These are phyloP conservation scores for Penicillium goetzii DNA, from an alignment of 495 filamentous ascomycete genomes.

Conservation along the genomic window DNA sequence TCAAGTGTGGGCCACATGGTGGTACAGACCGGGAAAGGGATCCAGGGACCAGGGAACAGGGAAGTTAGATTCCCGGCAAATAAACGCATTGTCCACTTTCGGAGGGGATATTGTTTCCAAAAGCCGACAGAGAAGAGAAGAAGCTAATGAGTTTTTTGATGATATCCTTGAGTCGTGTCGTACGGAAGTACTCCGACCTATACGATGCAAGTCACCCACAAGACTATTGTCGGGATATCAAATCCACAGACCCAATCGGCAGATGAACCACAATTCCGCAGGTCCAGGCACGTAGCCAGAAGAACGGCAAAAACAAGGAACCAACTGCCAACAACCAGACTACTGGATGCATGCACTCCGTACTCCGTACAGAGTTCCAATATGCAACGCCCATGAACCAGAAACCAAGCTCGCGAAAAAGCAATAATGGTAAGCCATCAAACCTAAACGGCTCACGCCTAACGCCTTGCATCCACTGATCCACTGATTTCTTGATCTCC, in stretches of 20 bases:
- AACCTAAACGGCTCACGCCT: conserved; percentile 10
- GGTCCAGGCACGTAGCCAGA: background rate
- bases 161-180: background rate
- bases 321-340: background rate
- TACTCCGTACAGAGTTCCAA: conserved; percentile 1
- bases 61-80: background rate
- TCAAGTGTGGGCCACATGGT: conserved; percentile 22
- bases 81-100: conserved; percentile 1
- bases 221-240: background rate
- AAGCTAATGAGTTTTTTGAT: background rate
- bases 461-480: conserved; percentile 27
- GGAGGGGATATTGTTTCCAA: background rate
- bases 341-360: background rate
- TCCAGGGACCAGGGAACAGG: conserved; percentile 19
- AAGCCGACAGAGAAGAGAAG: background rate
- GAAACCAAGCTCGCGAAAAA: conserved; percentile 8
- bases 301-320: background rate
- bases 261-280: background rate
- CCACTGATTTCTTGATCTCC: conserved; percentile 21
- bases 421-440: conserved; percentile 17
- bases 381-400: background rate
- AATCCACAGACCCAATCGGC: background rate
- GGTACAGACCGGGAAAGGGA: conserved; percentile 8
- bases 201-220: background rate
- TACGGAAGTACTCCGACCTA: background rate